These are phyloP conservation scores for Tolypocladium inflatum DNA, from an alignment of 2,329 filamentous ascomycete species.

Conservation along the genomic window DNA sequence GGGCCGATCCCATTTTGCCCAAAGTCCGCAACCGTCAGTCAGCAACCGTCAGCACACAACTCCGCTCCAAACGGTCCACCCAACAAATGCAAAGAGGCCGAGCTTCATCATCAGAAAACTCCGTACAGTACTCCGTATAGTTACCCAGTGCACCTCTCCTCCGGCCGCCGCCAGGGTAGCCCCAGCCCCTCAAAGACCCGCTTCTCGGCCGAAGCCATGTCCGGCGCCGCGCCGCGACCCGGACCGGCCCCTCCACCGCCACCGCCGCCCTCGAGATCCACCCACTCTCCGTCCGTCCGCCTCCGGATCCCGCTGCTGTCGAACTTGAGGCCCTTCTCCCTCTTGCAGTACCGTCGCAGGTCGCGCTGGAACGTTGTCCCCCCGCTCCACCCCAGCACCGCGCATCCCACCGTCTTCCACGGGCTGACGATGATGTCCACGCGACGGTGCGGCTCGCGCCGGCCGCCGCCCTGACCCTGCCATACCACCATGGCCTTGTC, in stretches of 20 bases:
- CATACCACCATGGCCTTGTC: conserved; percentile 92
- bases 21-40: background rate
- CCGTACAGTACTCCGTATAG: background rate
- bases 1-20: background rate
- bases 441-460: conserved; percentile 53
- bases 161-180: conserved; percentile 55
- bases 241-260: conserved; percentile 9
- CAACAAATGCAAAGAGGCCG: background rate
- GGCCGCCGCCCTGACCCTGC: conserved; percentile 38
- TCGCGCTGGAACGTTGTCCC: conserved; percentile 88
- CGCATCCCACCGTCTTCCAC: conserved; percentile 83
- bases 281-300: conserved; percentile 52
- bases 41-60: background rate
- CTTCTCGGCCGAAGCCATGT: conserved; percentile 66
- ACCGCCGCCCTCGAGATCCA: conserved; percentile 57
- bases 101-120: no score
- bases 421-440: conserved; percentile 89
- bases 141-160: conserved; percentile 59
- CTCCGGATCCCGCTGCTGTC: conserved; percentile 80
- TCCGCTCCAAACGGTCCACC: background rate
- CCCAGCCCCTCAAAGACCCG: conserved; percentile 71
- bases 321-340: conserved; percentile 68
- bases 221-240: conserved; percentile 35
- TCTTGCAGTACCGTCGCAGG: conserved; percentile 69
- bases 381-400: conserved; percentile 79